A percentile compares a stretch with the other conserved stretches of the same genome.
phyloP scores from a whole-genome alignment of 495 filamentous ascomycete genomes.

The Friedmanniomyces endolithicus region DNA sequence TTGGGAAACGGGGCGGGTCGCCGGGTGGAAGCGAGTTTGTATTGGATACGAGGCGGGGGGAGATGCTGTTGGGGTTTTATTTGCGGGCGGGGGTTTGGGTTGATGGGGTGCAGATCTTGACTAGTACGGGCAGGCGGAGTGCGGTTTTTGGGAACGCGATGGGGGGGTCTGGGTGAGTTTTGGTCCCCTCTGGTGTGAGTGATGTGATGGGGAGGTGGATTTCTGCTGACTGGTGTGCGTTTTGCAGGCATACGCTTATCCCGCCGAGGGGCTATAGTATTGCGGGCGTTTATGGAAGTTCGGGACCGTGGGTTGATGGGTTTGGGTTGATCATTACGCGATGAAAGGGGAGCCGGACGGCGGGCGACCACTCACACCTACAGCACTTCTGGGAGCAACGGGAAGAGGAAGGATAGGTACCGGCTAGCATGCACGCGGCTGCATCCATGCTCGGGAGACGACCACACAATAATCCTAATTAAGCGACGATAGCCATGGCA shows the following conservation, averaged over 20 bases:
- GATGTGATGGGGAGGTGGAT: background rate
- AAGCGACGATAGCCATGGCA: too few species aligned
- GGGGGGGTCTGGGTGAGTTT: constrained; percentile 69
- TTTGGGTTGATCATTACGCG: constrained; percentile 76
- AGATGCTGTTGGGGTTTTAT: constrained; percentile 78
- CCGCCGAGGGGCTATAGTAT: constrained; percentile 83
- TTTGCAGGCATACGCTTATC: constrained; percentile 66
- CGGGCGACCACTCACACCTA: too few species aligned
- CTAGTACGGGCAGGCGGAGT: constrained; percentile 74
- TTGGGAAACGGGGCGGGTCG: constrained; percentile 73
- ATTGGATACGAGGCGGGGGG: constrained; percentile 72
- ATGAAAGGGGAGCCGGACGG: constrained; percentile 20
- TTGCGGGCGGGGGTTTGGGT: constrained; percentile 74
- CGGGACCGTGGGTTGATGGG: constrained; percentile 71
- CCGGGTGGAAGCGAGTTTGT: constrained; percentile 63
- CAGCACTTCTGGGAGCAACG: too few species aligned
- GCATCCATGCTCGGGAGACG: too few species aligned
- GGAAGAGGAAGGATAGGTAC: too few species aligned
- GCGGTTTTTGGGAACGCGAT: constrained; percentile 68
- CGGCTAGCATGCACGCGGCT: too few species aligned
- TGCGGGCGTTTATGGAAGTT: constrained; percentile 75
- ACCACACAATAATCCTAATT: too few species aligned
- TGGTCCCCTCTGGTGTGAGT: background rate
- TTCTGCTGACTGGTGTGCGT: background rate
- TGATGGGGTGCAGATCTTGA: constrained; percentile 82